phyloP scores from a whole-genome alignment of 2,329 filamentous ascomycete species.

The Colletotrichum karsti region DNA sequence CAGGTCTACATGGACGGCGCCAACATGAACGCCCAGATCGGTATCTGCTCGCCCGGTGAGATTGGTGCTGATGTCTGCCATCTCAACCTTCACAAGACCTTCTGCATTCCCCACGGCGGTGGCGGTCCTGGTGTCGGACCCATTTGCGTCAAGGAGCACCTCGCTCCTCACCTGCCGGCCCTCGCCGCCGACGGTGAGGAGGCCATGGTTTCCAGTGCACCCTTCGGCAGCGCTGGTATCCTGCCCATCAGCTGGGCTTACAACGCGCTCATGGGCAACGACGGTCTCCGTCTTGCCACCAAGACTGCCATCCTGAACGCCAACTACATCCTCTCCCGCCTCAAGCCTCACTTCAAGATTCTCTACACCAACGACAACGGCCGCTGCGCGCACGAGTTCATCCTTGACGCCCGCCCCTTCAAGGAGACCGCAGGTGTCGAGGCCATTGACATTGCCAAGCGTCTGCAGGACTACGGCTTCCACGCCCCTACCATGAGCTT shows the following conservation, averaged over 20 bases:
- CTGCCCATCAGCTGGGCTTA: conserved; percentile 95
- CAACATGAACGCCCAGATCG: conserved; percentile 99
- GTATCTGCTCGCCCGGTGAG: conserved; percentile 91
- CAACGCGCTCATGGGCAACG: conserved; percentile 89
- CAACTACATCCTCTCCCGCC: conserved; percentile 92
- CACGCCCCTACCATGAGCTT: conserved; percentile 97
- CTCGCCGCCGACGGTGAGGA: conserved; percentile 39
- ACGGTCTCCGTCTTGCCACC: conserved; percentile 87
- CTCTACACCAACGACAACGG: conserved; percentile 92
- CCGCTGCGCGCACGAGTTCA: conserved; percentile 96
- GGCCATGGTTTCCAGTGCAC: conserved; percentile 80
- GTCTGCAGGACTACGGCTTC: conserved; percentile 96
- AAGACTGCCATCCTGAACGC: conserved; percentile 94
- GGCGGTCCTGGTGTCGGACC: conserved; percentile 94
- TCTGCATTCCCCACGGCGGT: conserved; percentile 96
- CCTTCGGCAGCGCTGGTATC: conserved; percentile 89
- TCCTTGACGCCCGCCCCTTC: conserved; percentile 88
- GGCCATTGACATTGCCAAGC: conserved; percentile 95
- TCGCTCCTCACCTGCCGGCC: conserved; percentile 79
- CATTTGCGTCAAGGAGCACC: conserved; percentile 87
- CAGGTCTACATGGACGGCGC: conserved; percentile 99
- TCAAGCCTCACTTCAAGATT: conserved; percentile 87
- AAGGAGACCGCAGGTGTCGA: conserved; percentile 85
- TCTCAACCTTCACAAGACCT: conserved; percentile 97
- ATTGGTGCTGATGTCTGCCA: conserved; percentile 98